Conservation (phyloP, 208 protist species). For the Leishmania amazonensis region DNA sequence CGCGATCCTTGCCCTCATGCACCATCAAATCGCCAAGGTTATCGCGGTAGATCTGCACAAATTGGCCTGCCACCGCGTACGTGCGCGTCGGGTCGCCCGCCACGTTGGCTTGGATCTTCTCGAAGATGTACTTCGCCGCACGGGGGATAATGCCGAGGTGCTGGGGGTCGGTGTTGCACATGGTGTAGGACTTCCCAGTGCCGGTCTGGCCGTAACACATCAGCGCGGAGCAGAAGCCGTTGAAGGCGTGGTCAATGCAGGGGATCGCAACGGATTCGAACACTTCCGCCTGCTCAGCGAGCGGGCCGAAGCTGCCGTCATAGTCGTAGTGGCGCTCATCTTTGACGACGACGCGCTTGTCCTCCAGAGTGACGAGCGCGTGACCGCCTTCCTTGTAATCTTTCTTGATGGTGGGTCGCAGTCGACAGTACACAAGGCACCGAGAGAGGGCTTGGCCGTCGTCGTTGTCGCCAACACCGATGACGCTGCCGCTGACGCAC, state of each 20-base stretch:
- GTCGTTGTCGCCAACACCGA: background rate
- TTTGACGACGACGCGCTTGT: constrained; percentile 67
- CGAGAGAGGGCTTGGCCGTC: constrained; percentile 40
- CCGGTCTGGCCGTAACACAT: constrained; percentile 95
- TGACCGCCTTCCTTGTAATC: constrained; percentile 74
- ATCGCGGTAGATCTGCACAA: constrained; percentile 93
- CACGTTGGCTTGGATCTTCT: constrained; percentile 37
- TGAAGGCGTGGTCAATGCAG: constrained; percentile 85
- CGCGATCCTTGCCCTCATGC: constrained; percentile 60
- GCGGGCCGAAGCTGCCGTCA: constrained; percentile 78
- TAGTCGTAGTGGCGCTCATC: constrained; percentile 86
- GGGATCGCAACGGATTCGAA: constrained; percentile 81
- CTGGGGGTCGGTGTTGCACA: constrained; percentile 84
- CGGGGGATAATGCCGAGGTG: constrained; percentile 90
- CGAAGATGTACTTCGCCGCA: constrained; percentile 74
- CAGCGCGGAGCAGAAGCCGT: constrained; percentile 86
- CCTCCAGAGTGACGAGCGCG: constrained; percentile 57
- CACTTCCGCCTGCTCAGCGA: constrained; percentile 72
- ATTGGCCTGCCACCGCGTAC: constrained; percentile 72
- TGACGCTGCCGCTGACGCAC: background rate
- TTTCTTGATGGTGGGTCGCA: constrained; percentile 68
- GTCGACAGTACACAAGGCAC: constrained; percentile 83
- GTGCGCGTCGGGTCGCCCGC: constrained; percentile 23
- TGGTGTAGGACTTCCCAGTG: constrained; percentile 92
- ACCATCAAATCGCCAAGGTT: constrained; percentile 84